Evolutionary conservation across 352 stramenopile genomes (phyloP).

Genomic region (Thalassiosira ordinaria): DNA sequence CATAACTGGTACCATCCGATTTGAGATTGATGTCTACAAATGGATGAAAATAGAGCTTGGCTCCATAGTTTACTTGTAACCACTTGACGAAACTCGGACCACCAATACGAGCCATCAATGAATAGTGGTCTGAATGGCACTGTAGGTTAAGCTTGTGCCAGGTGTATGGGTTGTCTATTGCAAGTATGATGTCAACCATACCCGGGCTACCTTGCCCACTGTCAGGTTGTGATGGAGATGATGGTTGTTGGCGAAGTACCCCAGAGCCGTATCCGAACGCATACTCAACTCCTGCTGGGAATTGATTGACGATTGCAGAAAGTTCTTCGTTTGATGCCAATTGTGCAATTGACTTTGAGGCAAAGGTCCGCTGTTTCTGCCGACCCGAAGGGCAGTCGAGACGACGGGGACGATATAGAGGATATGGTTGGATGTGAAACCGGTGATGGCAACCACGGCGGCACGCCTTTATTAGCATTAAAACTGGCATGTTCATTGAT

Average conservation of each 20-base stretch:
- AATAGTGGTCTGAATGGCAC: conserved; percentile 77
- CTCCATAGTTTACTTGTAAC: conserved; percentile 62
- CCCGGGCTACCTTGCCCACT: conserved; percentile 6
- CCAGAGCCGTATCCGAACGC: conserved; percentile 84
- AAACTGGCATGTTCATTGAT: too few relatives aligned
- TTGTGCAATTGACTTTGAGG: conserved; percentile 26
- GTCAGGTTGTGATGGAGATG: not conserved
- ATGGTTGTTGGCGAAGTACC: conserved; percentile 72
- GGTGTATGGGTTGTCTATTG: conserved; percentile 59
- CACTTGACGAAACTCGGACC: conserved; percentile 49
- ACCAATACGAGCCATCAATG: conserved; percentile 38
- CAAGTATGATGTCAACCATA: conserved; percentile 84
- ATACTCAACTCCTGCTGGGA: conserved; percentile 70
- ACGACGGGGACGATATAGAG: too few relatives aligned
- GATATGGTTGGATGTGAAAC: too few relatives aligned
- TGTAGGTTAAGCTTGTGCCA: conserved; percentile 77
- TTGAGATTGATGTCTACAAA: conserved; percentile 46
- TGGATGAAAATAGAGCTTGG: conserved; percentile 67
- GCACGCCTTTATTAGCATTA: too few relatives aligned
- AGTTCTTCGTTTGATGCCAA: conserved; percentile 60
- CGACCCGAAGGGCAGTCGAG: too few relatives aligned
- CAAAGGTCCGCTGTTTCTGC: too few relatives aligned
- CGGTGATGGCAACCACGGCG: too few relatives aligned
- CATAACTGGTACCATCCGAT: not conserved
- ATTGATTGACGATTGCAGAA: conserved; percentile 52